A percentile compares a stretch with the other conserved stretches of the same genome.
phyloP scores from a whole-genome alignment of 352 stramenopile species.

The Globisporangium polare region DNA sequence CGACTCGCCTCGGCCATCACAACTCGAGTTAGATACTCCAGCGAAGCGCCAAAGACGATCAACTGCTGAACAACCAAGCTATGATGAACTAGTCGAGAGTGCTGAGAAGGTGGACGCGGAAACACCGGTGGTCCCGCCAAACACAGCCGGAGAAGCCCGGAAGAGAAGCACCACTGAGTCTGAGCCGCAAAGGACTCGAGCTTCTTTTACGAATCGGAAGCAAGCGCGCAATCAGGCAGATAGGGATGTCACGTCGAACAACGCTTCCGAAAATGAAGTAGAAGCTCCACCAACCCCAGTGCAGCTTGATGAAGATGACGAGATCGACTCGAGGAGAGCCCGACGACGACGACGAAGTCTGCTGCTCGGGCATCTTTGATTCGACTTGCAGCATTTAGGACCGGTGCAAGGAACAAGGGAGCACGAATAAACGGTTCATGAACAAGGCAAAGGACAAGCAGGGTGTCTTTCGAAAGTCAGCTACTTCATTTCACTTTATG shows the following conservation, averaged over 20 bases:
- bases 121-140: background rate
- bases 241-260: background rate
- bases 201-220: background rate
- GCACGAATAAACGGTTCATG: background rate
- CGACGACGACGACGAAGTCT: constrained; percentile 26
- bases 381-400: too few species aligned
- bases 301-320: constrained; percentile 17
- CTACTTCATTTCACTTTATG: constrained; percentile 8
- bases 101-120: background rate
- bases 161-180: background rate
- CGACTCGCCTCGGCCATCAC: background rate
- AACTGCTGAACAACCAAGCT: background rate
- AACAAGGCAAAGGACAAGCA: background rate
- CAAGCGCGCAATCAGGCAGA: background rate
- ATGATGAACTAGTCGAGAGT: background rate
- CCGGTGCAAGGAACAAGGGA: constrained; percentile 1
- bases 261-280: background rate
- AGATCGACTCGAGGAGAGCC: constrained; percentile 28
- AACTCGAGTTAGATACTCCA: background rate
- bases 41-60: constrained; percentile 5
- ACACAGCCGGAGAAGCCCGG: background rate
- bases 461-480: background rate
- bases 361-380: background rate
- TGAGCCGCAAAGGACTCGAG: constrained; percentile 12
- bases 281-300: background rate